Evolutionary conservation across 2,329 filamentous ascomycete genomes (phyloP).

Genomic region (Grosmannia serpens): DNA sequence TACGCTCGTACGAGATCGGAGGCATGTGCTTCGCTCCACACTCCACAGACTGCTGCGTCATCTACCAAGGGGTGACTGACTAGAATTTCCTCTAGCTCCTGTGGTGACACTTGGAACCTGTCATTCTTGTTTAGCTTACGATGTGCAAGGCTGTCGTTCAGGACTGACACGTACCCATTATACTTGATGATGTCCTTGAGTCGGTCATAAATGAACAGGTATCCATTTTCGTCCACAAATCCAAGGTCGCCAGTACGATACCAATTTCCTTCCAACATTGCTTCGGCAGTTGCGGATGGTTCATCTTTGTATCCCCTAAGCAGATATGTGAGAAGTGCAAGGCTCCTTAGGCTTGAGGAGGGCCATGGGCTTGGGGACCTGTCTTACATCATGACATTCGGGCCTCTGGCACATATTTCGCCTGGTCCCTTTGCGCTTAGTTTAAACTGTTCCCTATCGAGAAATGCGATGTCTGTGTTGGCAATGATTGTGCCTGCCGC

Average conservation of each 20-base stretch:
- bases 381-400: conserved; percentile 41
- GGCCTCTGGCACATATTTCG: conserved; percentile 58
- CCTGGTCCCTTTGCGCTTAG: conserved; percentile 32
- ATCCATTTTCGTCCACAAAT: conserved; percentile 54
- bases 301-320: conserved; percentile 59
- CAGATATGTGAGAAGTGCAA: conserved; percentile 16
- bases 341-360: too few species aligned
- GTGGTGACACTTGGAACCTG: conserved; percentile 57
- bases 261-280: conserved; percentile 44
- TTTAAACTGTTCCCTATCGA: conserved; percentile 28
- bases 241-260: conserved; percentile 76
- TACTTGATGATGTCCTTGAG: conserved; percentile 60
- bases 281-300: conserved; percentile 48
- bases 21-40: conserved; percentile 39
- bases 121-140: neutral
- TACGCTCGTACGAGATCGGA: conserved; percentile 21
- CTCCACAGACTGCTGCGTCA: conserved; percentile 61
- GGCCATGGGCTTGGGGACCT: neutral
- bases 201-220: conserved; percentile 60
- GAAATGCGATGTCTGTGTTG: conserved; percentile 23
- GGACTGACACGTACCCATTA: conserved; percentile 40
- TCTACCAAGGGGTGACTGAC: neutral
- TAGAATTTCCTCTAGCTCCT: conserved; percentile 52
- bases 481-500: conserved; percentile 31
- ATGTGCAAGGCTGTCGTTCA: too few species aligned